Evolutionary conservation across 1,284 basidiomycete genomes (phyloP), one percentile per base, ranked within the genome.

Genomic region (Rhodotorula sp.): DNA sequence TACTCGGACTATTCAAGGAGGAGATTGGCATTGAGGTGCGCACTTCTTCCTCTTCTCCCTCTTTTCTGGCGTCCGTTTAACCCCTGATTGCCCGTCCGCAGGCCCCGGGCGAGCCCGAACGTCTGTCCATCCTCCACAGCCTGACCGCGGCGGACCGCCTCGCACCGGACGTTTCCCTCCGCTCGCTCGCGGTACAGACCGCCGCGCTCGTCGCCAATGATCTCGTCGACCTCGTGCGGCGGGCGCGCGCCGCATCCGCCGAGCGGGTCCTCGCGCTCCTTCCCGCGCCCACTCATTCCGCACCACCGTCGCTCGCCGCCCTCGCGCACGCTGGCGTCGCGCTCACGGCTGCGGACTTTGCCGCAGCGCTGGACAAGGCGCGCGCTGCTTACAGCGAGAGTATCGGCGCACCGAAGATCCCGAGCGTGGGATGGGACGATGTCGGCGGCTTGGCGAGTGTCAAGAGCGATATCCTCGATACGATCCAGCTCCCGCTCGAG

Each of bases 391-490:
- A 97, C 82, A 91, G 92, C 27, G 92, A 95, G 80, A 93, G 87
- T 78, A 97, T 99, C 68, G 96, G 96, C 22, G 94, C 94, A 29
- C 97, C 97, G 0, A 95, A 92, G 79, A 99, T 99, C 64, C 97
- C 97, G 1, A 92, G 88, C 73, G 95, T 99, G 0, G 88, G 91
- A 0, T 99, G 97, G 97, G 94, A 98, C 82, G 97, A 99, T 80
- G 91, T 99, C 25, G 97, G 97, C 54, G 97, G 97, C 13, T 84
- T 99, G 29, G 89, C 88, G 1, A 84, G 86, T 72, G 93, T 98
- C 70, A 99, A 98, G 82, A 82, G 88, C 56, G 96, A 98, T 78
- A 98, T 99, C 69, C 84, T 99, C 76, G 96, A 99, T 79, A 99
- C 96, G 27, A 92, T 99, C 60, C 95, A 99, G 80, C 84, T 99